A percentile compares a stretch with the other conserved stretches of the same genome.
These are phyloP conservation scores for Arachis hypogaea DNA, from an alignment of 306 rosid genomes.

Conservation along the genomic window DNA sequence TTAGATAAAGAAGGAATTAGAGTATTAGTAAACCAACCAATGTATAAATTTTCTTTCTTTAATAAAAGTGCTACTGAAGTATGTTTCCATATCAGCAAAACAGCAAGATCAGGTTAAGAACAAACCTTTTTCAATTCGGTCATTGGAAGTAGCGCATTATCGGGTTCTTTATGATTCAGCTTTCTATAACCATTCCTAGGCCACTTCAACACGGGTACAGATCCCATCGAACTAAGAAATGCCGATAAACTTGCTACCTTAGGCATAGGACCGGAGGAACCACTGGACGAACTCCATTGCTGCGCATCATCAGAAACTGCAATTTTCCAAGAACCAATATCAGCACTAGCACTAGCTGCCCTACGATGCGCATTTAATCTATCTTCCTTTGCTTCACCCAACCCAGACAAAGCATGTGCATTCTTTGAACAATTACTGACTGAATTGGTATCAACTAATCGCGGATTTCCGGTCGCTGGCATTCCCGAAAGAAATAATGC, in stretches of 20 bases:
- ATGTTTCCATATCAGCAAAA: slow-evolving; percentile 19
- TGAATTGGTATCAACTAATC: slow-evolving; percentile 32
- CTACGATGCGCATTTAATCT: slow-evolving; percentile 69
- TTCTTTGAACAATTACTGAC: slow-evolving; percentile 41
- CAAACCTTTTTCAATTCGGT: slow-evolving; percentile 70
- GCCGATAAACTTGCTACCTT: slow-evolving; percentile 86
- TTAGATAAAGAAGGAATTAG: no score
- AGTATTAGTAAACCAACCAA: not conserved
- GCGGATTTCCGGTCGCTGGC: slow-evolving; percentile 45
- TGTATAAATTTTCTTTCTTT: no score
- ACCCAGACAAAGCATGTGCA: slow-evolving; percentile 47
- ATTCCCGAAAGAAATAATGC: slow-evolving; percentile 83
- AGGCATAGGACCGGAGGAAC: slow-evolving; percentile 43
- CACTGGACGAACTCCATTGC: slow-evolving; percentile 47
- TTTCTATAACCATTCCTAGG: slow-evolving; percentile 79
- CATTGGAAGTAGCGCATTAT: slow-evolving; percentile 49
- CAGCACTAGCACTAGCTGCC: slow-evolving; percentile 89
- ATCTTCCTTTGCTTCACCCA: slow-evolving; percentile 51
- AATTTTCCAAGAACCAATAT: slow-evolving; percentile 82
- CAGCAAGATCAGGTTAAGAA: slow-evolving; percentile 30
- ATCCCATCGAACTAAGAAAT: slow-evolving; percentile 69
- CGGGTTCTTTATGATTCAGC: slow-evolving; percentile 57
- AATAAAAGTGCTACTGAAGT: not conserved
- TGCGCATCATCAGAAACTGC: slow-evolving; percentile 59
- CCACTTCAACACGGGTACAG: slow-evolving; percentile 72